Conservation (phyloP, 1,284 basidiomycete genomes). For the Porogramme epimiltina region DNA sequence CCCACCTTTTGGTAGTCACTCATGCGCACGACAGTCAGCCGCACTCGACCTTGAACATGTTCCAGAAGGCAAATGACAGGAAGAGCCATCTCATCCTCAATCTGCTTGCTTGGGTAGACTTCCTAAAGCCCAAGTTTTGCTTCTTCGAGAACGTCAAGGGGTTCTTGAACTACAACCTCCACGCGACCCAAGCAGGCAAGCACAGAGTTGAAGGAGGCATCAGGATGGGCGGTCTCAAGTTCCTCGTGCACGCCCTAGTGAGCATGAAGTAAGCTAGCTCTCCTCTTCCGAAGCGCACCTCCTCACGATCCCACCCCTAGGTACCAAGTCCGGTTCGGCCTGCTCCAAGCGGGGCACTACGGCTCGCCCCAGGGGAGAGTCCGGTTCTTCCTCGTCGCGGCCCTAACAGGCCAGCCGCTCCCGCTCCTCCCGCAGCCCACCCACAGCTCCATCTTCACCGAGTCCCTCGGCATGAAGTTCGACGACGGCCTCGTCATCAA, state of each 20-base stretch:
- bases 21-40: conserved; percentile 34
- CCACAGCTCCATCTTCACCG: conserved; percentile 55
- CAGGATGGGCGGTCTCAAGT: conserved; percentile 66
- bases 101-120: conserved; percentile 68
- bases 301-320: conserved; percentile 40
- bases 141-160: conserved; percentile 77
- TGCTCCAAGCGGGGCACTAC: conserved; percentile 73
- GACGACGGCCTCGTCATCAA: conserved; percentile 32
- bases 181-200: conserved; percentile 47
- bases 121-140: conserved; percentile 57
- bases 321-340: conserved; percentile 65
- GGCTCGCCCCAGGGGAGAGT: conserved; percentile 70
- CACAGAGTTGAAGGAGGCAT: conserved; percentile 61
- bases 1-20: no score
- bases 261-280: conserved; percentile 56
- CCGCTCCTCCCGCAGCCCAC: conserved; percentile 71
- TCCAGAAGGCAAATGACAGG: conserved; percentile 36
- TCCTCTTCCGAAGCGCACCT: no score
- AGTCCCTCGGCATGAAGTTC: conserved; percentile 50
- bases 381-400: conserved; percentile 72
- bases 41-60: conserved; percentile 42
- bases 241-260: conserved; percentile 56
- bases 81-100: conserved; percentile 53
- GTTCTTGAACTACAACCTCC: conserved; percentile 59
- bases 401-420: conserved; percentile 50